These are phyloP conservation scores for Colletotrichum nymphaeae DNA, from an alignment of 2,329 filamentous ascomycete genomes.

Conservation along the genomic window DNA sequence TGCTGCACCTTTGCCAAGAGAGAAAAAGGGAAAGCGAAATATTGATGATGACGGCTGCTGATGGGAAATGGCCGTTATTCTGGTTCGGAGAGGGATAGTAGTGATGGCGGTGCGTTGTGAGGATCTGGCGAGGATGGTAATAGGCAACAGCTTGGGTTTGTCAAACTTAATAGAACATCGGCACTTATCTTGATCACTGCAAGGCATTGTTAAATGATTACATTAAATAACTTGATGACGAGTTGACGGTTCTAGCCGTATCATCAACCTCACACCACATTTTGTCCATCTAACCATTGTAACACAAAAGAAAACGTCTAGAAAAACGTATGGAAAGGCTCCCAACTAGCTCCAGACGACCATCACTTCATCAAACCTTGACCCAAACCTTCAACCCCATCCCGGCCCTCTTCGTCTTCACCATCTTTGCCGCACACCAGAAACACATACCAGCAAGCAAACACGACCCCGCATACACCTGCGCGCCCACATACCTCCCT, in stretches of 20 bases:
- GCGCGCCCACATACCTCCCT: slow-evolving; percentile 59
- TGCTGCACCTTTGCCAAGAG: not conserved
- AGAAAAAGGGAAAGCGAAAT: no score
- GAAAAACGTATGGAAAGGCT: not conserved
- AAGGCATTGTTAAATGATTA: not conserved
- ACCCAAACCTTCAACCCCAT: slow-evolving; percentile 47
- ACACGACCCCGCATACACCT: slow-evolving; percentile 58
- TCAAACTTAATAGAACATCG: no score
- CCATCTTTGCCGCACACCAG: slow-evolving; percentile 51
- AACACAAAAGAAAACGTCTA: not conserved
- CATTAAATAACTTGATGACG: not conserved
- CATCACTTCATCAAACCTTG: slow-evolving; percentile 46
- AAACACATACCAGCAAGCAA: slow-evolving; percentile 55
- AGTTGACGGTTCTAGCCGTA: not conserved
- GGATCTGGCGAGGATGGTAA: no score
- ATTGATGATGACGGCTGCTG: no score
- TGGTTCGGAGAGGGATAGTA: no score
- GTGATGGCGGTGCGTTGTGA: no score
- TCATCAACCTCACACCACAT: not conserved
- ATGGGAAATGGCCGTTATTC: no score
- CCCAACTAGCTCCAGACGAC: no score
- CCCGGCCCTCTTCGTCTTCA: slow-evolving; percentile 50
- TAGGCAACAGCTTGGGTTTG: no score
- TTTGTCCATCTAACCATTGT: rapidly evolving
- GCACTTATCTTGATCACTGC: not conserved